Conservation (phyloP, 192 early-diverging fungal species). For the Martensiomyces pterosporus region DNA sequence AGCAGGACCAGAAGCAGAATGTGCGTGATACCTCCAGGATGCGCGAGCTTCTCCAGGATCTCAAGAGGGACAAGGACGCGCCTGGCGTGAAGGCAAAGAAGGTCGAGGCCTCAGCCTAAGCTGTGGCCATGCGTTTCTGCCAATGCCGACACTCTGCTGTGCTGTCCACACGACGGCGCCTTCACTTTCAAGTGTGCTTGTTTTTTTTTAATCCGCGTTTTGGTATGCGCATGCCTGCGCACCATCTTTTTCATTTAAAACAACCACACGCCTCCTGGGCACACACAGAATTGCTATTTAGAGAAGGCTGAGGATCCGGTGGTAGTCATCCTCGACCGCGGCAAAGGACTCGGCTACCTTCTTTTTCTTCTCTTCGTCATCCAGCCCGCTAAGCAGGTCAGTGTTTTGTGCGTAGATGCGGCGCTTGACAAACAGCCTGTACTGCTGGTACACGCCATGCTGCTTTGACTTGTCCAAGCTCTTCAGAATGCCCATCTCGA, state of each 20-base stretch:
- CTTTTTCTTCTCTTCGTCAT: conserved; percentile 59
- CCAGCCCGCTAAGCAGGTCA: conserved; percentile 65
- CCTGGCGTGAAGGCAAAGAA: conserved; percentile 56
- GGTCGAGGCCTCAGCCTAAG: conserved; percentile 8
- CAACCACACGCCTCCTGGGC: too few species aligned
- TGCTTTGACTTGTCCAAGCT: conserved; percentile 55
- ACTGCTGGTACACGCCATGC: conserved; percentile 48
- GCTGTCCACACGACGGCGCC: too few species aligned
- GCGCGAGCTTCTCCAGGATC: conserved; percentile 65
- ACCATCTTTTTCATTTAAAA: too few species aligned
- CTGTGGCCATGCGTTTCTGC: too few species aligned
- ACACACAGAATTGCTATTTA: too few species aligned
- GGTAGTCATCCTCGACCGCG: conserved; percentile 75
- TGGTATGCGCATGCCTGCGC: too few species aligned
- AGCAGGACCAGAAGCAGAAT: not conserved
- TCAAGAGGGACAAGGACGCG: conserved; percentile 64
- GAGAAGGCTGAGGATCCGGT: conserved; percentile 50
- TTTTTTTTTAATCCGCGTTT: too few species aligned
- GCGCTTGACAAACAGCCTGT: conserved; percentile 79
- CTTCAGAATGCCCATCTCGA: conserved; percentile 72
- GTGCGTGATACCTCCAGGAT: conserved; percentile 62
- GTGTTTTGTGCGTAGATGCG: conserved; percentile 78
- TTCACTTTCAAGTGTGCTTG: too few species aligned
- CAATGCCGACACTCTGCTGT: too few species aligned
- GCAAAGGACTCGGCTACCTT: conserved; percentile 75